Conservation (phyloP, 495 filamentous ascomycete genomes). For the Neurospora sp. region DNA sequence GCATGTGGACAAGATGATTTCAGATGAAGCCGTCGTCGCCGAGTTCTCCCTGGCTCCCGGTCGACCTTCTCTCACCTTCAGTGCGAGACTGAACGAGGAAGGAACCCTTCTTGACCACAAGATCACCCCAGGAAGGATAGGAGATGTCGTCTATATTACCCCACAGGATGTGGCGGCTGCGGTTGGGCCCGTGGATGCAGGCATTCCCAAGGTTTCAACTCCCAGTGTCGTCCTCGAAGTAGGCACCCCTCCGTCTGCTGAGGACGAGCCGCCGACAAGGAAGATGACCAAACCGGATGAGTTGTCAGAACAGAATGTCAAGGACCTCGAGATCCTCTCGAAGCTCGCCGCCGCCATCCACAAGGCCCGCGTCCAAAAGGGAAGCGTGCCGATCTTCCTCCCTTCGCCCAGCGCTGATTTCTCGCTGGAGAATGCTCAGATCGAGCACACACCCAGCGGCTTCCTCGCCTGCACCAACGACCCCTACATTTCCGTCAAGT, state of each 20-base stretch:
- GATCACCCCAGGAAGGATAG: slow-evolving; percentile 59
- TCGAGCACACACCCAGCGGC: slow-evolving; percentile 1
- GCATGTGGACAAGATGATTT: slow-evolving; percentile 66
- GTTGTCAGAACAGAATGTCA: slow-evolving; percentile 20
- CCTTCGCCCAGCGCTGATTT: slow-evolving; percentile 23
- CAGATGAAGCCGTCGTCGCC: slow-evolving; percentile 39
- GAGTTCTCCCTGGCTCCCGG: slow-evolving; percentile 60
- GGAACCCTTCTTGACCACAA: slow-evolving; percentile 61
- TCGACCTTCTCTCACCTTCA: slow-evolving; percentile 73
- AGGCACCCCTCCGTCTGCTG: slow-evolving; percentile 19
- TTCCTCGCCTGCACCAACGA: slow-evolving; percentile 23
- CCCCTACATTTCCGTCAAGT: slow-evolving; percentile 31
- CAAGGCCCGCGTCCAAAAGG: slow-evolving; percentile 22
- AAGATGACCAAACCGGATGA: slow-evolving; percentile 24
- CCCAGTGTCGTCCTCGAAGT: slow-evolving; percentile 15
- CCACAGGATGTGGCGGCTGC: slow-evolving; percentile 43
- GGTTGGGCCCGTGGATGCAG: slow-evolving; percentile 27
- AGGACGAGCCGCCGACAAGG: slow-evolving; percentile 12
- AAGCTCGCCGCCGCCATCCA: slow-evolving; percentile 28
- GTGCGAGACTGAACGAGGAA: slow-evolving; percentile 50
- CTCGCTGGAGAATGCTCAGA: slow-evolving; percentile 18
- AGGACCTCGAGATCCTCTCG: slow-evolving; percentile 24
- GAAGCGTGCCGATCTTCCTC: slow-evolving; percentile 27
- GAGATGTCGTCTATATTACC: slow-evolving; percentile 66
- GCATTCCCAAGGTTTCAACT: background rate